phyloP scores from a whole-genome alignment of 1,139 yeast species.

The Sugiyamaella novakii region DNA sequence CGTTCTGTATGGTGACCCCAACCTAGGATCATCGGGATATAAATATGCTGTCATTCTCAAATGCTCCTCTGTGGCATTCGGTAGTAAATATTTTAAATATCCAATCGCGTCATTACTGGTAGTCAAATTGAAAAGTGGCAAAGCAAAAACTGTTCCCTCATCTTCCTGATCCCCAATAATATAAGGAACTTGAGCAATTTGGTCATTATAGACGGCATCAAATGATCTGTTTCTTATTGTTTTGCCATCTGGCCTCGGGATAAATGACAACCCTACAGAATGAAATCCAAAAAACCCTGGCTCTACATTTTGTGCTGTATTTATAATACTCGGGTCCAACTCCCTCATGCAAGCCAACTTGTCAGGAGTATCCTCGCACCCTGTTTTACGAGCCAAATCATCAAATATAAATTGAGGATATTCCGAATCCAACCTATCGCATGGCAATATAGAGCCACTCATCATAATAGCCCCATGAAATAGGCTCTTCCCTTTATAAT shows the following conservation, averaged over 20 bases:
- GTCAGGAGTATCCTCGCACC: slow-evolving; percentile 23
- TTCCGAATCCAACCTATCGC: slow-evolving; percentile 17
- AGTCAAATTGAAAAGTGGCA: slow-evolving; percentile 19
- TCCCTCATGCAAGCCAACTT: slow-evolving; percentile 27
- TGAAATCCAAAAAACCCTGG: slow-evolving; percentile 22
- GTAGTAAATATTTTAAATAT: slow-evolving; percentile 19
- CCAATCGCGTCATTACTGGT: slow-evolving; percentile 22
- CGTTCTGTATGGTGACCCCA: slow-evolving; percentile 33
- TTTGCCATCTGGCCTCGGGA: slow-evolving; percentile 29
- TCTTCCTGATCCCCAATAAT: slow-evolving; percentile 31
- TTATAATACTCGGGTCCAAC: slow-evolving; percentile 20
- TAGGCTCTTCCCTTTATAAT: slow-evolving; percentile 29
- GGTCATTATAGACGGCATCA: slow-evolving; percentile 21
- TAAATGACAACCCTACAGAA: slow-evolving; percentile 25
- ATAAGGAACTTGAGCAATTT: slow-evolving; percentile 29
- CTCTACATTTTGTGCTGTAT: slow-evolving; percentile 25
- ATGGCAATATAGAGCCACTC: slow-evolving; percentile 25
- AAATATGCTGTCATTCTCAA: slow-evolving; percentile 16
- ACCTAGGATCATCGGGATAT: slow-evolving; percentile 26
- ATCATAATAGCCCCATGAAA: slow-evolving; percentile 38
- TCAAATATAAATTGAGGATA: slow-evolving; percentile 27
- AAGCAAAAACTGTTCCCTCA: slow-evolving; percentile 31
- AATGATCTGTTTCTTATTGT: slow-evolving; percentile 20
- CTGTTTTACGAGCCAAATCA: slow-evolving; percentile 21
- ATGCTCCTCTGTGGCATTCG: slow-evolving; percentile 14